Evolutionary conservation across 2,329 filamentous ascomycete species (phyloP), one percentile per base, ranked within the genome.

Genomic region (Ilyonectria robusta): DNA sequence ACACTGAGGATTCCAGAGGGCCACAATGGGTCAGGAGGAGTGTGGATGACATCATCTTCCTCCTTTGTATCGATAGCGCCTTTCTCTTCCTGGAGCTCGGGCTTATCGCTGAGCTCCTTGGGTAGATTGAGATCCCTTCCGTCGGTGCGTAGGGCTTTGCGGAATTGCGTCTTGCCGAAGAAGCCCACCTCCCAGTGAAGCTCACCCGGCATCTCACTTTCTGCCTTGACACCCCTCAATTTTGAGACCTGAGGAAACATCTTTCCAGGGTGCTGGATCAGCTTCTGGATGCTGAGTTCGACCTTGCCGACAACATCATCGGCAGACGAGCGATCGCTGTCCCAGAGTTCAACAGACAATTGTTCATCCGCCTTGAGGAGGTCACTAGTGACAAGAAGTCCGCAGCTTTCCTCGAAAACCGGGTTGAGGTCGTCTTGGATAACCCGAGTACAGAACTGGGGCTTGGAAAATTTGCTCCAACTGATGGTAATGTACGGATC

Each of bases 261-360:
- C 76, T 93, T 93, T 40, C 95, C 94, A 0, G 95, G 94, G 77
- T 98, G 79, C 76, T 97, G 93, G 65, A 98, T 97, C 83, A 99
- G 91, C 78, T 98, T 94, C 75, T 97, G 94, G 78, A 99, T 94
- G 40, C 94, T 95, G 3, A 98, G 84, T 78, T 98, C 95, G 19
- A 98, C 90, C 80, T 98, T 98, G 60, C 96, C 96, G 15, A 98
- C 94, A 51, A 98, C 93, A 75, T 98, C 96, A 77, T 98, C 96
- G 1, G 95, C 94, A 10, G 94, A 96, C 46, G 93, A 94, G 51
- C 95, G 89, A 79, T 98, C 96, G 57, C 94, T 97, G 80, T 98
- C 96, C 96, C 96, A 98, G 1, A 98, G 88, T 78, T 98, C 95
- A 70, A 98, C 91, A 10, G 94, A 95, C 4, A 98, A 86, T 77